Evolutionary conservation across 148 eudicot genomes (phyloP), one percentile per base, ranked within the genome.

Genomic region (Pouteria glomerata): DNA sequence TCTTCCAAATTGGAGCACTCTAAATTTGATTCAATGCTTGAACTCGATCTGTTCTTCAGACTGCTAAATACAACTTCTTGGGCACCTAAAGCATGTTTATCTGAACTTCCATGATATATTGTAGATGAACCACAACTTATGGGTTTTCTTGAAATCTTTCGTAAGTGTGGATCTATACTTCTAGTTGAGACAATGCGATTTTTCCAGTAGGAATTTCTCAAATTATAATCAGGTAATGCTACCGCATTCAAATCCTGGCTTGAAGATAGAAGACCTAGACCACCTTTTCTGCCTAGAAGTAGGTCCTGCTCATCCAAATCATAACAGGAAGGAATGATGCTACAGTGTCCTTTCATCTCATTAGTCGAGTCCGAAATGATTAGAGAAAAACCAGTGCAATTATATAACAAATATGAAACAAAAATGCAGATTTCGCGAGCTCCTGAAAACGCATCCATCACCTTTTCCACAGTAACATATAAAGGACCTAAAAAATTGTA

Each of bases 341-440:
- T 74, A 68, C 78, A 76, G 63, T 83, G 80, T 66, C 87, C 92
- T 80, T 82, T 84, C 62, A 78, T 70, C 68, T 82, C 90, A 71
- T 74, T 77, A 51, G 77, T 79, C 73, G 88, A 75, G 80, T 85
- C 84, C 29, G 90, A 80, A 69, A 96, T 74, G 59, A 79, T 56
- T 18, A 96, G 79, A 11, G 89, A 63, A 76, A 90, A 88, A 21
- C 94, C 96, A 48, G 90, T 87, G 71, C 99, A 92, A 61, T 96
- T 96, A 76, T 85, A 96, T 52, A 96, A 50, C 85, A 96, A 79
- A 75, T 85, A 90, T 21, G 98, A 94, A 73, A 90, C 99, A 68
- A 84, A 92, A 60, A 96, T 70, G 77, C 85, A 84, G 68, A 96
- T 84, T 81, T 92, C 97, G 70, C 99, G 90, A 76, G 97, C 89